Percentiles rank a stretch among this genome's conserved stretches.
These are phyloP conservation scores for Salix udensis DNA, from an alignment of 345 rosid genomes.

Conservation along the genomic window DNA sequence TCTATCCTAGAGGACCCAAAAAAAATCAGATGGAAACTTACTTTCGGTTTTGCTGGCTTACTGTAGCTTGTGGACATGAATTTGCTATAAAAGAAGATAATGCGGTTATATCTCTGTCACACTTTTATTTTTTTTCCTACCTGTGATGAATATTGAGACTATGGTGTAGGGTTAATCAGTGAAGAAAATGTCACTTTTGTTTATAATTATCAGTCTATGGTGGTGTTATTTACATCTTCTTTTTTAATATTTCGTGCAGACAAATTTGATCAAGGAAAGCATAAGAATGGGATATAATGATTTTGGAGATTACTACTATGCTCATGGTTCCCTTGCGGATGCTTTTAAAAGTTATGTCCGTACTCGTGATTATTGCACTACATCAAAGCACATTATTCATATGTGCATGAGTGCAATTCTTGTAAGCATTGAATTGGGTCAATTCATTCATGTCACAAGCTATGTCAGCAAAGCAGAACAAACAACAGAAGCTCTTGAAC, in stretches of 20 bases:
- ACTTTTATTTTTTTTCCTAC: not conserved
- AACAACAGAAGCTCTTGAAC: slow-evolving; percentile 67
- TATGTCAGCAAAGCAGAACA: slow-evolving; percentile 94
- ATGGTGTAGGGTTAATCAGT: not conserved
- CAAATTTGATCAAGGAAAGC: slow-evolving; percentile 95
- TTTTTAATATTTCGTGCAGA: slow-evolving; percentile 38
- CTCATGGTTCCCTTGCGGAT: slow-evolving; percentile 82
- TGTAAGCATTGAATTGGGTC: slow-evolving; percentile 98
- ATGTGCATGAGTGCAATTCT: slow-evolving; percentile 96
- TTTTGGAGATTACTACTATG: slow-evolving; percentile 91
- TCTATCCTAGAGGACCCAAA: no score
- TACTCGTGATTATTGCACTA: slow-evolving; percentile 96
- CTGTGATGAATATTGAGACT: not conserved
- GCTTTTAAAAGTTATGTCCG: slow-evolving; percentile 85
- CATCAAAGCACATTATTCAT: slow-evolving; percentile 82
- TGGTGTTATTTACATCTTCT: not conserved
- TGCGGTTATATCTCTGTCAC: not conserved
- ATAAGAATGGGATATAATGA: slow-evolving; percentile 98
- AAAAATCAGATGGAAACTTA: no score
- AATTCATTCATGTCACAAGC: slow-evolving; percentile 86
- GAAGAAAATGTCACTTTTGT: not conserved
- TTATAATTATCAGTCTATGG: not conserved
- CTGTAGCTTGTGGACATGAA: not conserved
- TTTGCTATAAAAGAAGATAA: not conserved
- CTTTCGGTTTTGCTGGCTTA: not conserved